phyloP scores from a whole-genome alignment of 2,329 filamentous ascomycete genomes.

The Colletotrichum liriopes region DNA sequence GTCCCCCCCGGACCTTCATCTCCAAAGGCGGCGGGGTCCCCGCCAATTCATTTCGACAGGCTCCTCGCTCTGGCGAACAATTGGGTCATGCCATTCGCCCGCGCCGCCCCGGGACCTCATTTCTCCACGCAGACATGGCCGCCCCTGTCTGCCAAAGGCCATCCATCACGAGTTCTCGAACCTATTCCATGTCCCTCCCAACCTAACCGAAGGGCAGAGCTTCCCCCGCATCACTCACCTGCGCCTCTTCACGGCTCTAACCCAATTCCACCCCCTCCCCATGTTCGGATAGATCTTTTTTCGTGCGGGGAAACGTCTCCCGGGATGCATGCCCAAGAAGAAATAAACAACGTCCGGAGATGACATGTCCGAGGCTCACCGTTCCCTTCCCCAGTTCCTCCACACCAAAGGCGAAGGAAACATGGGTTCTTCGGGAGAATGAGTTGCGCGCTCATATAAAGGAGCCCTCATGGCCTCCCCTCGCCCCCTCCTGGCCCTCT shows the following conservation, averaged over 20 bases:
- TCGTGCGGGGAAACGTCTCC: conserved; percentile 19
- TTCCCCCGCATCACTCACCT: conserved; percentile 22
- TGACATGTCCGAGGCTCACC: conserved; percentile 25
- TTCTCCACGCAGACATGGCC: conserved; percentile 31
- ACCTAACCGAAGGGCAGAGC: conserved; percentile 16
- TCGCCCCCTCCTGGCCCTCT: background rate
- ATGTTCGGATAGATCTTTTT: background rate
- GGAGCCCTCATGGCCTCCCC: background rate
- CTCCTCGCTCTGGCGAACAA: background rate
- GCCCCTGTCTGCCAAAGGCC: conserved; percentile 12
- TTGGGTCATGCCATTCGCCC: conserved; percentile 21
- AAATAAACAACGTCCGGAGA: conserved; percentile 22
- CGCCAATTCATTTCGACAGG: conserved; percentile 7
- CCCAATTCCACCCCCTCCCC: conserved; percentile 4
- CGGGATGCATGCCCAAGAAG: conserved; percentile 9
- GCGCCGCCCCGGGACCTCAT: conserved; percentile 12
- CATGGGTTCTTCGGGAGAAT: conserved; percentile 6
- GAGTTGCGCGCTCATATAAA: conserved; percentile 1
- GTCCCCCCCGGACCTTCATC: conserved; percentile 18
- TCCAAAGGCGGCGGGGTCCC: conserved; percentile 16
- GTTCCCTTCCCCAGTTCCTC: background rate
- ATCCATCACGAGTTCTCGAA: background rate
- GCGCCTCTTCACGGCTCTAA: background rate
- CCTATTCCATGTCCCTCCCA: background rate
- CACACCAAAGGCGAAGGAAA: background rate